phyloP scores from a whole-genome alignment of 805 yeast genomes.

The Priceomyces fermenticarens region DNA sequence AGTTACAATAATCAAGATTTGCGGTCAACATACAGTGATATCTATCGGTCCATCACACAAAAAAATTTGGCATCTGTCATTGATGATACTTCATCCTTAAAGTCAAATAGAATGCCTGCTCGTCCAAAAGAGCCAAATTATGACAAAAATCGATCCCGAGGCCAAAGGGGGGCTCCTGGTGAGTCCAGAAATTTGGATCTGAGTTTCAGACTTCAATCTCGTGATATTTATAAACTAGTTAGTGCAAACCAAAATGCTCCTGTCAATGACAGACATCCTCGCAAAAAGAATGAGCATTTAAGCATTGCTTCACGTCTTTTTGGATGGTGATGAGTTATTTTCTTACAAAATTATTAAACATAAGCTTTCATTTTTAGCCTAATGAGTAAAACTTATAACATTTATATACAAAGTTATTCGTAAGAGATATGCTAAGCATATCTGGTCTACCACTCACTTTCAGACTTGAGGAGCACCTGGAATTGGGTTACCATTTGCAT shows the following conservation, averaged over 20 bases:
- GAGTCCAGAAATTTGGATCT: neutral
- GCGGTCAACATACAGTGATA: slow-evolving; percentile 30
- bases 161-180: slow-evolving; percentile 1
- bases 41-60: slow-evolving; percentile 36
- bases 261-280: neutral
- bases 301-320: slow-evolving; percentile 29
- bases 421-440: neutral
- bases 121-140: slow-evolving; percentile 7
- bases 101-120: slow-evolving; percentile 12
- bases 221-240: slow-evolving; percentile 12
- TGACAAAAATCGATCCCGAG: slow-evolving; percentile 5
- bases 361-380: slow-evolving; percentile 1
- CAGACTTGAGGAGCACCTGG: slow-evolving; percentile 66
- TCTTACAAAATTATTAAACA: neutral
- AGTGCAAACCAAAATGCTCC: slow-evolving; percentile 4
- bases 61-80: slow-evolving; percentile 19
- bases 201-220: slow-evolving; percentile 9
- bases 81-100: slow-evolving; percentile 9
- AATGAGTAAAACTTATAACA: slow-evolving; percentile 3
- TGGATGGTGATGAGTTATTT: slow-evolving; percentile 37
- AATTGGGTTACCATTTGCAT: slow-evolving; percentile 81
- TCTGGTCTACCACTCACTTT: neutral
- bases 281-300: neutral
- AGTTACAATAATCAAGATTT: slow-evolving; percentile 17
- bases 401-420: slow-evolving; percentile 6